These are phyloP conservation scores for Taphrina flavorubra DNA, from an alignment of 1,139 yeast genomes.

Conservation along the genomic window DNA sequence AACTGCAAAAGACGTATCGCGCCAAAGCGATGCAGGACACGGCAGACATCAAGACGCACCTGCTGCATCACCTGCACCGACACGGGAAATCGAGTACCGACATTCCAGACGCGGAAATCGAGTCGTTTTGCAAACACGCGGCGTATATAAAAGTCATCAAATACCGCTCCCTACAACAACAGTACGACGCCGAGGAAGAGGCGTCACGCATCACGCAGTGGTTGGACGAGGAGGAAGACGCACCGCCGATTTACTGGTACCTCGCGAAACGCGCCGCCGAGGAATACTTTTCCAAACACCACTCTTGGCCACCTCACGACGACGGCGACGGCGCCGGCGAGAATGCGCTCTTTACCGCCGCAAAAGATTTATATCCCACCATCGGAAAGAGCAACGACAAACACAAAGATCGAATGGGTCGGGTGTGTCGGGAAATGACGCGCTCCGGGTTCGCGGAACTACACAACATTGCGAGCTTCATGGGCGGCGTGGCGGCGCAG, in stretches of 20 bases:
- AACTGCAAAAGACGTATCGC: constrained; percentile 64
- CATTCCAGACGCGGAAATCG: constrained; percentile 54
- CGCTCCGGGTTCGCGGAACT: constrained; percentile 57
- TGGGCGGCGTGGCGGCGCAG: constrained; percentile 82
- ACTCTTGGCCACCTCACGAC: background rate
- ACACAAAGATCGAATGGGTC: constrained; percentile 7
- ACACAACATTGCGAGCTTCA: constrained; percentile 60
- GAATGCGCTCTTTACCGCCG: background rate
- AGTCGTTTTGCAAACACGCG: constrained; percentile 66
- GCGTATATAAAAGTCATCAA: constrained; percentile 53
- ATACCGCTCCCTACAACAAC: constrained; percentile 49
- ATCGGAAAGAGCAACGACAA: background rate
- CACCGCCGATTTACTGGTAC: constrained; percentile 41
- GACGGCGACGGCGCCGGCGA: background rate
- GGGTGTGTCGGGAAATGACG: constrained; percentile 44
- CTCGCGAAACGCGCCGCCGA: constrained; percentile 35
- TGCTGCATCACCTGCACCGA: constrained; percentile 49
- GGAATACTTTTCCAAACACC: background rate
- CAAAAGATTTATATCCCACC: background rate
- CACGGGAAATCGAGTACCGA: constrained; percentile 28
- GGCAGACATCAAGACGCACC: constrained; percentile 53
- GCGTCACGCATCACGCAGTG: constrained; percentile 32
- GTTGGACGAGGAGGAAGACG: constrained; percentile 34
- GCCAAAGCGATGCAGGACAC: constrained; percentile 64
- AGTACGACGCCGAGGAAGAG: constrained; percentile 6